Conservation (phyloP, 129 eudicot species). For the Chrysanthemum seticuspe region DNA sequence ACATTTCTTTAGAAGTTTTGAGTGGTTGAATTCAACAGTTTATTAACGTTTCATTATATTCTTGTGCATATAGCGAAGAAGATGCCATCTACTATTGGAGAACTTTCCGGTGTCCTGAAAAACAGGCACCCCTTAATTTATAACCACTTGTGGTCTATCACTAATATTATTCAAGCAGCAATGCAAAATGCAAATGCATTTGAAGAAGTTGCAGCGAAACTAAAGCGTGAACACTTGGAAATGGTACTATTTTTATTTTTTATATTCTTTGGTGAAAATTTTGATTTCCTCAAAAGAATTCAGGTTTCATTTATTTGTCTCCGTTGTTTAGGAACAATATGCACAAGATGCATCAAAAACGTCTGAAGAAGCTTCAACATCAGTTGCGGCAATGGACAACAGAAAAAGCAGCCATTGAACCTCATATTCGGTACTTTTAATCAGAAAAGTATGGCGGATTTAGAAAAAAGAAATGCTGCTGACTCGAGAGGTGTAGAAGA, state of each 20-base stretch:
- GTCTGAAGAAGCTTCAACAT: background rate
- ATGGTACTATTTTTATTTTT: constrained; percentile 30
- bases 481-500: too few species aligned
- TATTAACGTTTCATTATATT: background rate
- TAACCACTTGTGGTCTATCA: constrained; percentile 54
- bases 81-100: constrained; percentile 77
- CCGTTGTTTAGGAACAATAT: background rate
- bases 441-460: too few species aligned
- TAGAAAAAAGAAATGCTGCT: too few species aligned
- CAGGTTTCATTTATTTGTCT: background rate
- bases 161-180: constrained; percentile 67
- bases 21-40: background rate
- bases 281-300: background rate
- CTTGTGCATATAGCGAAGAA: constrained; percentile 62
- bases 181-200: constrained; percentile 57
- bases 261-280: background rate
- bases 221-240: constrained; percentile 48
- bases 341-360: background rate
- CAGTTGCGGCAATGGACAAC: background rate
- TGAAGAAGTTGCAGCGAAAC: constrained; percentile 64
- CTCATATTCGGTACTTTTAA: too few species aligned
- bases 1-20: background rate
- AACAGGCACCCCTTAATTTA: constrained; percentile 66
- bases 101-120: constrained; percentile 52
- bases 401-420: too few species aligned